These are phyloP conservation scores for Asterophora lycoperdoides DNA, from an alignment of 768 basidiomycete species.

Conservation along the genomic window DNA sequence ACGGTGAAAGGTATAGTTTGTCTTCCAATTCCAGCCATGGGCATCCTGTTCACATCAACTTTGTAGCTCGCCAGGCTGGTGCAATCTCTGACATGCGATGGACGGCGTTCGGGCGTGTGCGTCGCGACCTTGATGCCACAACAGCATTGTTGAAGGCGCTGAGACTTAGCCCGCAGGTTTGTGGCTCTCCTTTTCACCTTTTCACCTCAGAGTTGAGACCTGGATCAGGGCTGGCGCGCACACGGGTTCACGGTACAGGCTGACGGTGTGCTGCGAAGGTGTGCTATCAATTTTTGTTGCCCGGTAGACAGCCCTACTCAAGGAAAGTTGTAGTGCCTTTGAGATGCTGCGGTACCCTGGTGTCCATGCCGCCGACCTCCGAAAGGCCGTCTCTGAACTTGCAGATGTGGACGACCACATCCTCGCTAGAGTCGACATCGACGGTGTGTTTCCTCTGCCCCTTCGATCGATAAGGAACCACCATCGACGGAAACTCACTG, in stretches of 20 bases:
- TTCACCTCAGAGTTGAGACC: not conserved
- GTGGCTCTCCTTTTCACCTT: not conserved
- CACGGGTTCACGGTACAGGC: constrained; percentile 41
- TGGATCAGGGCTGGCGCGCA: constrained; percentile 31
- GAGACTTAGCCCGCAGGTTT: constrained; percentile 42
- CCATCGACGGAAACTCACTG: not conserved
- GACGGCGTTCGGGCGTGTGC: constrained; percentile 31
- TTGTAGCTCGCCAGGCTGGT: constrained; percentile 38
- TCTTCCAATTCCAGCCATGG: not conserved
- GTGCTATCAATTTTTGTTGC: constrained; percentile 3
- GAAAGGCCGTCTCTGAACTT: constrained; percentile 46
- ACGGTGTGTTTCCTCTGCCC: constrained; percentile 43
- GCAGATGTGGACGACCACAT: constrained; percentile 44
- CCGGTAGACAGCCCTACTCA: too few relatives aligned
- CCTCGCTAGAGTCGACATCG: constrained; percentile 60
- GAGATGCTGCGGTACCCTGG: constrained; percentile 63
- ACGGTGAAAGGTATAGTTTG: constrained; percentile 61
- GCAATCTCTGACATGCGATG: constrained; percentile 45
- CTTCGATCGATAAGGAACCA: not conserved
- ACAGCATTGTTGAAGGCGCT: constrained; percentile 32
- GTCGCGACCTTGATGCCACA: constrained; percentile 29
- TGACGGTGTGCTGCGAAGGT: constrained; percentile 45
- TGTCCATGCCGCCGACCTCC: constrained; percentile 42
- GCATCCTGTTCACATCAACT: not conserved
- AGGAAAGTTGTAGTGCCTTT: constrained; percentile 54